Evolutionary conservation across 257 asterid species (phyloP).

Genomic region (Solanum lignicaule): DNA sequence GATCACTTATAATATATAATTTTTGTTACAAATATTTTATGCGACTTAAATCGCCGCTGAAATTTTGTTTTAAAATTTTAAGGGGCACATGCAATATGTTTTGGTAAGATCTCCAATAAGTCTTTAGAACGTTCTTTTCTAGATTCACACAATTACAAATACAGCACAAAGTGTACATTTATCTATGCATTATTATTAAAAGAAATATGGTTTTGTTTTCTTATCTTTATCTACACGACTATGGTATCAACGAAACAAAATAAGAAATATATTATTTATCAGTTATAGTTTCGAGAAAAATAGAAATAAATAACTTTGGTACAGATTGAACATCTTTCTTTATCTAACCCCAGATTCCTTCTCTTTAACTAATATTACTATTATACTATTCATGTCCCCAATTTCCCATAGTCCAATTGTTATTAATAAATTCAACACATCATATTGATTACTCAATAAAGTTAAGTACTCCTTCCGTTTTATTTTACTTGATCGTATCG

Average conservation of each 20-base stretch:
- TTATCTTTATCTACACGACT: not conserved
- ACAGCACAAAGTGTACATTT: not conserved
- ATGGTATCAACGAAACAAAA: not conserved
- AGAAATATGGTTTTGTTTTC: not conserved
- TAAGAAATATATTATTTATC: not conserved
- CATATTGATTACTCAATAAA: too few species aligned
- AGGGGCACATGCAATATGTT: not conserved
- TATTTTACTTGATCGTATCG: too few species aligned
- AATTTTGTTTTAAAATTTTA: not conserved
- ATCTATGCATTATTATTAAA: not conserved
- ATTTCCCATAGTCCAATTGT: too few species aligned
- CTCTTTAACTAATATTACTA: too few species aligned
- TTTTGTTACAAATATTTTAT: not conserved
- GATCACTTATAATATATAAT: not conserved
- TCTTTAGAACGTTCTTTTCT: slow-evolving; percentile 15
- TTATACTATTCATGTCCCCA: too few species aligned
- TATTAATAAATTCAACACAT: too few species aligned
- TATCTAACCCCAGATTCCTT: too few species aligned
- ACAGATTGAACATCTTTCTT: too few species aligned
- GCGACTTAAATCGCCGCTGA: too few species aligned
- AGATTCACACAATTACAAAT: not conserved
- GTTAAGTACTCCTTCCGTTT: too few species aligned
- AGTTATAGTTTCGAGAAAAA: not conserved
- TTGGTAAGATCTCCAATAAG: not conserved
- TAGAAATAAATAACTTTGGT: not conserved